Conservation (phyloP, 345 rosid species). For the Populus deltoides region DNA sequence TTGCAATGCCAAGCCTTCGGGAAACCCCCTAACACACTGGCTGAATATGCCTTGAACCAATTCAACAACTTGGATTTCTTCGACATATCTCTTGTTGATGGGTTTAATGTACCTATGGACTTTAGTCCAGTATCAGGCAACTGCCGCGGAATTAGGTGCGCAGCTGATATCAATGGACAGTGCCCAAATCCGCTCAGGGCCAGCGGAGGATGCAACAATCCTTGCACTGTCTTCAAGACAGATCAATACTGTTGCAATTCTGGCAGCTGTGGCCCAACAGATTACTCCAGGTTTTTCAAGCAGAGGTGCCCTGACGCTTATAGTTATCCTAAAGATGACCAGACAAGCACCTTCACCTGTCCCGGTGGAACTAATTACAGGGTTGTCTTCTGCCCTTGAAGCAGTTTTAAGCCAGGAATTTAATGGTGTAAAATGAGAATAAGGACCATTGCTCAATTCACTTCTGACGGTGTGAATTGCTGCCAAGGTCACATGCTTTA, state of each 20-base stretch:
- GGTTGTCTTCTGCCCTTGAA: constrained; percentile 36
- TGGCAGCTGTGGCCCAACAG: constrained; percentile 20
- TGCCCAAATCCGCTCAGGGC: constrained; percentile 47
- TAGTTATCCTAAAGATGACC: constrained; percentile 32
- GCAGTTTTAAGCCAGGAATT: background rate
- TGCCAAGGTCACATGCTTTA: background rate
- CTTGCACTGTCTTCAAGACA: constrained; percentile 49
- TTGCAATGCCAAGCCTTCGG: constrained; percentile 49
- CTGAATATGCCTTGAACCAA: constrained; percentile 62
- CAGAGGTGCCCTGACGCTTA: constrained; percentile 22
- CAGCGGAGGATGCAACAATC: constrained; percentile 33
- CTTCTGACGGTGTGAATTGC: background rate
- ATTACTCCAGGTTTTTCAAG: constrained; percentile 26
- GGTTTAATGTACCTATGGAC: constrained; percentile 51
- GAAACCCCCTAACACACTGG: constrained; percentile 55
- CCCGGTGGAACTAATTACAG: constrained; percentile 28
- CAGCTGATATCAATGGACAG: constrained; percentile 53
- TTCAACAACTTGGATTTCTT: constrained; percentile 38
- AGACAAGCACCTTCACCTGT: constrained; percentile 33
- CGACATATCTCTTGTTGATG: constrained; percentile 51
- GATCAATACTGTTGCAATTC: constrained; percentile 46
- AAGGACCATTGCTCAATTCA: background rate
- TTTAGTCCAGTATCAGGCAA: constrained; percentile 40
- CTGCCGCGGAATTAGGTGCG: constrained; percentile 44
- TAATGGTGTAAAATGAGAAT: background rate